These are phyloP conservation scores for Chaetomiaceae sp. DNA, from an alignment of 2,329 filamentous ascomycete genomes.

Conservation along the genomic window DNA sequence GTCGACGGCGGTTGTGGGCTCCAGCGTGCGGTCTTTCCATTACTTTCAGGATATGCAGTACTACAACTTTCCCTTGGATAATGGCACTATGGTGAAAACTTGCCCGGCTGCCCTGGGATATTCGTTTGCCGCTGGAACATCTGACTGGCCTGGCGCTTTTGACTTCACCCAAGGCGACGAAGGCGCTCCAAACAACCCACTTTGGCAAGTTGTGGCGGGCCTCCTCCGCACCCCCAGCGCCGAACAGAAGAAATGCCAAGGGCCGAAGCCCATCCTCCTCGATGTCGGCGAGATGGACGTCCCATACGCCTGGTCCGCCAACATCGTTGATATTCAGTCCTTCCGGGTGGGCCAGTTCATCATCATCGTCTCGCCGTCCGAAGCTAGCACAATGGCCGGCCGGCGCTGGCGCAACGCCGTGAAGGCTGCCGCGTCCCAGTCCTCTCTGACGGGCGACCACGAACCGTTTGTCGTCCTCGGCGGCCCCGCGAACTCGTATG, in stretches of 20 bases:
- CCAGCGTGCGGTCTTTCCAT: constrained; percentile 72
- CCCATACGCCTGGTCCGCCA: constrained; percentile 83
- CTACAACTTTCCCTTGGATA: constrained; percentile 67
- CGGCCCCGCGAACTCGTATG: constrained; percentile 83
- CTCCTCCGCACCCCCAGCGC: constrained; percentile 64
- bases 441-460: constrained; percentile 36
- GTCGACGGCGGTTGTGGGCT: constrained; percentile 53
- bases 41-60: constrained; percentile 73
- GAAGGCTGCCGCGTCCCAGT: constrained; percentile 42
- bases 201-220: constrained; percentile 72
- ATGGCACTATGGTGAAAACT: constrained; percentile 66
- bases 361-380: constrained; percentile 79
- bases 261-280: constrained; percentile 76
- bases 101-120: constrained; percentile 85
- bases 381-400: constrained; percentile 88
- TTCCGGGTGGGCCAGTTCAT: constrained; percentile 78
- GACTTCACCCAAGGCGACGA: constrained; percentile 85
- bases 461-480: constrained; percentile 74
- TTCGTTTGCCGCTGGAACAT: constrained; percentile 85
- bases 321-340: constrained; percentile 82
- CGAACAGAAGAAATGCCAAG: constrained; percentile 69
- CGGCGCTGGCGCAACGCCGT: constrained; percentile 77
- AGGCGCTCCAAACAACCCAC: constrained; percentile 65
- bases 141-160: constrained; percentile 81
- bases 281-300: constrained; percentile 72